Conservation (phyloP, 2,329 filamentous ascomycete species). For the Clonostachys chloroleuca region DNA sequence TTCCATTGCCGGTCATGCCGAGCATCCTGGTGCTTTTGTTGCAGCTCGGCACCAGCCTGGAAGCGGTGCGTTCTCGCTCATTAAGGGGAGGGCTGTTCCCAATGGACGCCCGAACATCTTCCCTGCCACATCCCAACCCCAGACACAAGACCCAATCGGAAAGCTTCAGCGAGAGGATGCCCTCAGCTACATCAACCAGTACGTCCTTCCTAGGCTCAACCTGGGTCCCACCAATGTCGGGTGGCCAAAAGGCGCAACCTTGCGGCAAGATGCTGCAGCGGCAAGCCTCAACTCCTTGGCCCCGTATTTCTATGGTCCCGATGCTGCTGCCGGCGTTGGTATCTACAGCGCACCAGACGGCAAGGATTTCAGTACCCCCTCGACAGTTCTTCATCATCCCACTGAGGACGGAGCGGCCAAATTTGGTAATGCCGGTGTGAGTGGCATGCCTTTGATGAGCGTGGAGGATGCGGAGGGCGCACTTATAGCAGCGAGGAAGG, state of each 20-base stretch:
- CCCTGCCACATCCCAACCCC: slow-evolving; percentile 39
- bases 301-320: slow-evolving; percentile 50
- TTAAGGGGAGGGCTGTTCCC: slow-evolving; percentile 61
- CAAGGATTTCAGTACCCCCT: slow-evolving; percentile 5
- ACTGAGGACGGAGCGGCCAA: background rate
- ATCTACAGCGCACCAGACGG: slow-evolving; percentile 33
- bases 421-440: slow-evolving; percentile 13
- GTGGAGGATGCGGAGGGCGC: slow-evolving; percentile 60
- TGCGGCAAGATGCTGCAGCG: slow-evolving; percentile 38
- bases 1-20: slow-evolving; percentile 42
- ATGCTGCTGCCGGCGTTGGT: slow-evolving; percentile 36
- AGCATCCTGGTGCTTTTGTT: slow-evolving; percentile 50
- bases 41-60: slow-evolving; percentile 49
- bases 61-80: slow-evolving; percentile 54
- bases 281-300: slow-evolving; percentile 50
- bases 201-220: slow-evolving; percentile 57
- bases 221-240: slow-evolving; percentile 42
- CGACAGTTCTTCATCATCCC: background rate
- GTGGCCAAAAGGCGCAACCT: slow-evolving; percentile 26
- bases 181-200: slow-evolving; percentile 66
- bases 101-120: slow-evolving; percentile 61
- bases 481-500: slow-evolving; percentile 45
- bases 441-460: slow-evolving; percentile 51
- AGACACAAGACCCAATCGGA: slow-evolving; percentile 52
- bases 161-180: slow-evolving; percentile 65